phyloP scores from a whole-genome alignment of 1,284 basidiomycete species.

The Cryptococcus sp. region DNA sequence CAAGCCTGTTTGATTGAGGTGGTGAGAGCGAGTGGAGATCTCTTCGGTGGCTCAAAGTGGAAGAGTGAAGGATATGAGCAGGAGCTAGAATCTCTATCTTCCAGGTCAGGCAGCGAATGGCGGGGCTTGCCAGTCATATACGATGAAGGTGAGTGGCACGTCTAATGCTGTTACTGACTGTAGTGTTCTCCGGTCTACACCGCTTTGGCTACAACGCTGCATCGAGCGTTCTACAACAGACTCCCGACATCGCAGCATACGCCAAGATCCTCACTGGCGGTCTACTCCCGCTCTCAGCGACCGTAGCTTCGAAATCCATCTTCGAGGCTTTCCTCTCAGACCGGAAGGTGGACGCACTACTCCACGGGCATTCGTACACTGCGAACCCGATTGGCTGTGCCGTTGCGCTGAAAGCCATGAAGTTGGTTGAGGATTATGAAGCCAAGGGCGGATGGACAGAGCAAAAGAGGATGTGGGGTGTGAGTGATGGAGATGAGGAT shows the following conservation, averaged over 20 bases:
- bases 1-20: slow-evolving; percentile 83
- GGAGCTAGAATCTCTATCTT: slow-evolving; percentile 13
- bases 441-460: slow-evolving; percentile 60
- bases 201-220: slow-evolving; percentile 76
- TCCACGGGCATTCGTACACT: slow-evolving; percentile 95
- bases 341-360: slow-evolving; percentile 75
- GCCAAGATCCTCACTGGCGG: slow-evolving; percentile 96
- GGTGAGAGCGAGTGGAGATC: slow-evolving; percentile 61
- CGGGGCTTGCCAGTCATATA: slow-evolving; percentile 85
- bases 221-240: slow-evolving; percentile 65
- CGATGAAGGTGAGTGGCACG: slow-evolving; percentile 65
- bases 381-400: slow-evolving; percentile 90
- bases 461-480: slow-evolving; percentile 59
- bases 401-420: slow-evolving; percentile 79
- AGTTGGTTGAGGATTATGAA: slow-evolving; percentile 62
- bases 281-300: slow-evolving; percentile 81
- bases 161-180: not conserved
- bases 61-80: slow-evolving; percentile 13
- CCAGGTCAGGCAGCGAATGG: slow-evolving; percentile 55
- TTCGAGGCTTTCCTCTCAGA: slow-evolving; percentile 78
- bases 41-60: slow-evolving; percentile 49
- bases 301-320: slow-evolving; percentile 75
- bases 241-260: slow-evolving; percentile 85
- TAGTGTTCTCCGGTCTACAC: slow-evolving; percentile 86
- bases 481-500: slow-evolving; percentile 38